Base-by-base conservation (phyloP, 495 filamentous ascomycete species). In the Evansstolkia leycettana region DNA sequence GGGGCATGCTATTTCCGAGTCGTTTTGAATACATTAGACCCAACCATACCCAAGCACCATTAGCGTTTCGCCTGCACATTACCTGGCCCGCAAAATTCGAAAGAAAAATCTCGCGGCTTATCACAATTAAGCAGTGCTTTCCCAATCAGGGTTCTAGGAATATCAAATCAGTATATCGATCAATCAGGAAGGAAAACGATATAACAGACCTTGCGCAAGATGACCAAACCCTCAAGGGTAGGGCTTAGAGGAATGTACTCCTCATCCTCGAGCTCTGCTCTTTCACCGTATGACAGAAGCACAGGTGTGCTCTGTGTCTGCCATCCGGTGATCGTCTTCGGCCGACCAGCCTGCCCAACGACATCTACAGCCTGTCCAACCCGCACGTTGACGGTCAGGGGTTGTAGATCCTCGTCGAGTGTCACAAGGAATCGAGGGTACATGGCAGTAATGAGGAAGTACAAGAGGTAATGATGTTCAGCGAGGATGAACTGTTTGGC, bases 301-400 rank as follows among this genome's bases (percentile, higher is more conserved):
- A 99, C 90, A 2, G 90, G 90, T 13, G 90, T 96, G 63, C 84
- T 95, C 64, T 99, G 90, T 40, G 90, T 99, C 64, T 99, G 90
- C 90, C 90, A 99, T 26, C 90, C 90, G 11, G 90, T 99, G 45
- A 99, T 99, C 2, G 92, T 95, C 78, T 95, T 99, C 32, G 90
- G 90, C 43, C 88, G 71, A 39, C 90, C 90, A 1, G 92, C 90
- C 59, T 96, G 90, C 30, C 90, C 90, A 26, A 99, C 90, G 33
- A 96, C 87, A 59, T 99, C 90, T 20, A 99, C 90, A 31, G 90
- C 90, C 59, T 99, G 90, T 52, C 90, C 90, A 17, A 99, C 88
- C 15, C 90, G 79, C 10, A 99, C 90, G 48, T 94, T 96, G 46
- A 96, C 92, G 15, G 81, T 87, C 28, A 99, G 62, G 9, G 90